phyloP scores from a whole-genome alignment of 2,329 filamentous ascomycete species.

The Malbranchea cinnamomea region DNA sequence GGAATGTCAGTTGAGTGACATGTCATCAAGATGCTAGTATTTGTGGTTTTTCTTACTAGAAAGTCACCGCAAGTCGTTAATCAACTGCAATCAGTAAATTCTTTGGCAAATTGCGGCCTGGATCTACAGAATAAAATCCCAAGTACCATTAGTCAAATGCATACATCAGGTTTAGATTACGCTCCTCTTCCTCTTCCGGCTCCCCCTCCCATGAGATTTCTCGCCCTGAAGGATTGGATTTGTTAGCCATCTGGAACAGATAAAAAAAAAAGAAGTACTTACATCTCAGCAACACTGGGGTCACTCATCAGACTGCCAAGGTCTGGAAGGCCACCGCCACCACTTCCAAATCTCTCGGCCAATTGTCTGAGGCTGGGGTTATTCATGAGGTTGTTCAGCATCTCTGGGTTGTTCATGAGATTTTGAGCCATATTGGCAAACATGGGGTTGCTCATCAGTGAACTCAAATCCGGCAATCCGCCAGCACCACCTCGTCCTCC shows the following conservation, averaged over 20 bases:
- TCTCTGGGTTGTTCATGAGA: constrained; percentile 89
- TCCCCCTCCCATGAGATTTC: constrained; percentile 51
- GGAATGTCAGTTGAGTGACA: too few relatives aligned
- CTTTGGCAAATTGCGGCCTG: too few relatives aligned
- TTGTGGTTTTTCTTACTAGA: too few relatives aligned
- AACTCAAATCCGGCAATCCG: constrained; percentile 75
- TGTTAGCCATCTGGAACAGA: constrained; percentile 4
- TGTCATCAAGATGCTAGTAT: too few relatives aligned
- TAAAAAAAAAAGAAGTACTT: constrained; percentile 31
- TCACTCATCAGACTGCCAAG: constrained; percentile 77
- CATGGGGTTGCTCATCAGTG: constrained; percentile 96
- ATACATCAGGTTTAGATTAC: too few relatives aligned
- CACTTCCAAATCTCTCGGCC: constrained; percentile 59
- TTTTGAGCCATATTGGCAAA: constrained; percentile 95
- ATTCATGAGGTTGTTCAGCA: constrained; percentile 84
- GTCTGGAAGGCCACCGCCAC: constrained; percentile 64
- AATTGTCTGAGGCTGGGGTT: constrained; percentile 81
- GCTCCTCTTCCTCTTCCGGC: constrained; percentile 33
- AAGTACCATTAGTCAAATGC: too few relatives aligned
- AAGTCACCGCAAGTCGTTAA: too few relatives aligned
- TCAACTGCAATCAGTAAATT: too few relatives aligned
- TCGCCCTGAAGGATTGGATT: constrained; percentile 34
- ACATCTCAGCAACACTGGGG: constrained; percentile 85
- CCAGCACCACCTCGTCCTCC: constrained; percentile 49
- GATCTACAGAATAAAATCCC: too few relatives aligned